phyloP scores from a whole-genome alignment of 257 asterid species.

The Capsicum baccatum region DNA sequence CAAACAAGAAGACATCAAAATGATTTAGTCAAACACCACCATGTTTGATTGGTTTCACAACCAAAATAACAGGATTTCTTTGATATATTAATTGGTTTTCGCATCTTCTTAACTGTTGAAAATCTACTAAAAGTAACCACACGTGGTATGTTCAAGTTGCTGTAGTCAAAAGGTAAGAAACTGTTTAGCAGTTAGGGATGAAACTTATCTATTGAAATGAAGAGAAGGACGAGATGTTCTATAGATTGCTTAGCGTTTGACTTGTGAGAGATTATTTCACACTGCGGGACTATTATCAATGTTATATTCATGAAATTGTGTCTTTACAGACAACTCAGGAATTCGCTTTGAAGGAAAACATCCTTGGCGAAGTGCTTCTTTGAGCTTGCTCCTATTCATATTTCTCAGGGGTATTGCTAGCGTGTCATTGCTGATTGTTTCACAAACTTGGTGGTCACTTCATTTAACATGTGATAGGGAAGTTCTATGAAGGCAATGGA shows the following conservation, averaged over 20 bases:
- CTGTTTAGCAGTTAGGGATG: not conserved
- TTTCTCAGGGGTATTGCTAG: not conserved
- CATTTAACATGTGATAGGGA: not conserved
- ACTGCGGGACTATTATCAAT: not conserved
- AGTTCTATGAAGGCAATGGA: not conserved
- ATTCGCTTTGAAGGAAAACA: not conserved
- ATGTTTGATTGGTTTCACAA: too few species aligned
- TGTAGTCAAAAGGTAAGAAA: not conserved
- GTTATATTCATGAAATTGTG: not conserved
- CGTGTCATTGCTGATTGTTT: not conserved
- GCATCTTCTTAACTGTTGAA: not conserved
- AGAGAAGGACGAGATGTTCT: not conserved
- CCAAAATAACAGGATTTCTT: not conserved
- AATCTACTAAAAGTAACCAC: not conserved
- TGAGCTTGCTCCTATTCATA: not conserved
- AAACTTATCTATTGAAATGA: not conserved
- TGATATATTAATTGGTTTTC: not conserved
- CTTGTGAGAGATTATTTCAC: not conserved
- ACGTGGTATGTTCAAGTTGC: not conserved
- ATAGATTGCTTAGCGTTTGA: conserved; percentile 17
- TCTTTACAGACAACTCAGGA: not conserved
- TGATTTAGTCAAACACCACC: not conserved
- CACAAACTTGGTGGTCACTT: not conserved
- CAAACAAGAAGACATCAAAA: not conserved
- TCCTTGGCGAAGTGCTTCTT: not conserved